Evolutionary conservation across 1,284 basidiomycete genomes (phyloP), one percentile per base, ranked within the genome.

Genomic region (Earliella scabrosa): DNA sequence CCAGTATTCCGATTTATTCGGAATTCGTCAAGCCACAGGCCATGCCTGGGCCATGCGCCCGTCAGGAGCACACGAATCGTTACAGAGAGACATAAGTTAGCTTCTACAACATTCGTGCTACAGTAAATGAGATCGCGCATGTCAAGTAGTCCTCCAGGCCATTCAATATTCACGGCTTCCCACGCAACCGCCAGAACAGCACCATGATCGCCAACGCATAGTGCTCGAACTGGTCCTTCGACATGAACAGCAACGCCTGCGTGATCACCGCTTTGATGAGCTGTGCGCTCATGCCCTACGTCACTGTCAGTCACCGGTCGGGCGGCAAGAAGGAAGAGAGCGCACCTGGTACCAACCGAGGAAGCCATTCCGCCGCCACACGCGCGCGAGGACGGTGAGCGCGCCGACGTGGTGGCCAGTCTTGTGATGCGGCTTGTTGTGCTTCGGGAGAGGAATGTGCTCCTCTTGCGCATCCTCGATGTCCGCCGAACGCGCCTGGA

Each of bases 291-390:
- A 95, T 95, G 6, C 93, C 94, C 92, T 93, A 46, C 2, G 27
- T 20, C 35, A 8, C 45, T 21, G 29, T 50, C 39, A 56, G 44
- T 21, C 46, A n/a, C 36, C 40, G 23, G 10, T 4, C 9, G 14
- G 21, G 1, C 11, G 21, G 10, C 31, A 46, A 11, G 18, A 27
- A 10, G 24, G 13, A 13, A 4, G 11, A 16, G 29, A 27, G 2
- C 88, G 76, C 54, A 97, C 97, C 86, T 95, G 92, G 74, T 99
- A 99, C 94, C 94, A 97, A n/a, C 97, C 97, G 16, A 77, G 59
- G 63, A 93, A 76, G 1, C 93, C 94, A 66, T 95, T 82, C 64
- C 87, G 83, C 68, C 80, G 77, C 73, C 87, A 88, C 9, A 96
- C 92, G 50, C 87, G 79, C 8, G 73, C 71, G 50, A 99, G 81